Conservation (phyloP, 2,329 filamentous ascomycete genomes). For the Fonsecaea multimorphosa region DNA sequence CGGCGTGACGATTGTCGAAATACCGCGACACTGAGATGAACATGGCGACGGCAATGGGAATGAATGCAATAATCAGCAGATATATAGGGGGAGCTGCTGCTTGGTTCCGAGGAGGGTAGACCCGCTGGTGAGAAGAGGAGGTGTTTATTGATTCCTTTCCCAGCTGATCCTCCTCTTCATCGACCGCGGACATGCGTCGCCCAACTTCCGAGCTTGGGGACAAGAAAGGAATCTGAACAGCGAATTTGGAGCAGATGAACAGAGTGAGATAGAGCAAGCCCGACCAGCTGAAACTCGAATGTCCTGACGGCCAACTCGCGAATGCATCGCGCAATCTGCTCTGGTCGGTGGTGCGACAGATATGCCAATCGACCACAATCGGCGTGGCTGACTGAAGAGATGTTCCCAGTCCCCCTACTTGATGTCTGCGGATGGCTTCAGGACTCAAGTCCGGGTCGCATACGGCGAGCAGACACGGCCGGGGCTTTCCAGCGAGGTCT, state of each 20-base stretch:
- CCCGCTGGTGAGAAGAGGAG: slow-evolving; percentile 29
- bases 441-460: slow-evolving; percentile 74
- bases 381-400: slow-evolving; percentile 61
- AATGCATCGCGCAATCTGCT: slow-evolving; percentile 78
- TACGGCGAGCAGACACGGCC: slow-evolving; percentile 69
- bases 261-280: slow-evolving; percentile 85
- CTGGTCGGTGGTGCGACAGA: slow-evolving; percentile 72
- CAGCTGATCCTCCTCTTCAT: slow-evolving; percentile 22
- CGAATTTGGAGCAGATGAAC: slow-evolving; percentile 72
- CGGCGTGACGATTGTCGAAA: slow-evolving; percentile 87
- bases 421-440: slow-evolving; percentile 61
- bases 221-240: slow-evolving; percentile 54
- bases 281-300: slow-evolving; percentile 75
- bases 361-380: slow-evolving; percentile 73
- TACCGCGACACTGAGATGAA: slow-evolving; percentile 87
- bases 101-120: slow-evolving; percentile 66
- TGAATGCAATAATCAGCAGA: slow-evolving; percentile 68
- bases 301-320: slow-evolving; percentile 80
- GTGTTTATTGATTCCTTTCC: slow-evolving; percentile 7
- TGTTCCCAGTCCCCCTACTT: slow-evolving; percentile 65
- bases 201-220: slow-evolving; percentile 34
- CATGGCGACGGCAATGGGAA: slow-evolving; percentile 75
- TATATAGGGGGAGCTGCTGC: slow-evolving; percentile 84
- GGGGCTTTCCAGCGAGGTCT: slow-evolving; percentile 69
- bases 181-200: slow-evolving; percentile 28